Base-by-base conservation (phyloP, 2,329 filamentous ascomycete species). In the Trichophyton benhamiae region DNA sequence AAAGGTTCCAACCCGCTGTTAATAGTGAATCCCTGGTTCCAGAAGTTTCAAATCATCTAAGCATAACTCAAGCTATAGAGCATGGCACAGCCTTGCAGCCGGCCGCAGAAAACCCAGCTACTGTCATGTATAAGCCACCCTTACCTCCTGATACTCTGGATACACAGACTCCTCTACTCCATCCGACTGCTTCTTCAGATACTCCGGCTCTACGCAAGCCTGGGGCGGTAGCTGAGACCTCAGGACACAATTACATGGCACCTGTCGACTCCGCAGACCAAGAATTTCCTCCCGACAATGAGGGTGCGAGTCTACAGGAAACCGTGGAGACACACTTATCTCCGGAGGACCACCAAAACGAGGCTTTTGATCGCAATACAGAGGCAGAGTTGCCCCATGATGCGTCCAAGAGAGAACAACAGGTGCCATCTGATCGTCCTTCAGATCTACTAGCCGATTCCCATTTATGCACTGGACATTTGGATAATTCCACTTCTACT, bases 171-270 rank as follows among this genome's bases (percentile, higher is more conserved):
- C 75, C 75, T 9, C 71, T 71, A 13, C 67, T 77, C 20, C 66
- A 69, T 30, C 75, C 74, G 15, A 65, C 76, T 41, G 68, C 71
- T 42, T 77, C 76, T 22, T 71, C 74, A 9, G 72, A 71, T 5
- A 68, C 76, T 41, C 72, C 75, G 9, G 65, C 73, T 48, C 72
- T 76, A 5, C 77, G 75, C 25, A 74, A 76, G 13, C 64, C 77
- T 25, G 63, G 72, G 36, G 67, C 70, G 11, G 8, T 42, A 22
- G 8, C 48, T 7, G 22, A 20, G 30, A 3, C 57, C 15, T 60
- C 42, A 60, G 36, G n/a, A 3, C 25, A 52, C 49, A 20, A 46
- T 17, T 60, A 15, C 2, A 4, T 25, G 13, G 15, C 5, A 15
- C 27, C 8, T 22, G 30, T 44, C n/a, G 27, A 36, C 33, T 17